A percentile compares a stretch with the other conserved stretches of the same genome.
Conservation (phyloP, 805 yeast species). For the Sugiyamaella qingdaonensis region DNA sequence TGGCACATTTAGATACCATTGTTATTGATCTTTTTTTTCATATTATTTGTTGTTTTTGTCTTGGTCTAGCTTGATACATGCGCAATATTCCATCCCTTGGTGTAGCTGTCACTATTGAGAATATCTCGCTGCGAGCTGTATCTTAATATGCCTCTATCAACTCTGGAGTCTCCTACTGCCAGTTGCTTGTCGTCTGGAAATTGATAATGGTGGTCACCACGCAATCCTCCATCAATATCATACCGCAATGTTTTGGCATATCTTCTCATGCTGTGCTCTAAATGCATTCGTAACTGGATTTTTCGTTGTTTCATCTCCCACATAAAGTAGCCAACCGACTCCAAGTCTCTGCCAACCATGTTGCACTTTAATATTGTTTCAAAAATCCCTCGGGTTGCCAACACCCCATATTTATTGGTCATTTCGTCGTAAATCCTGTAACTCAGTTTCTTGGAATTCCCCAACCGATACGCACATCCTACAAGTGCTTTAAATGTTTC, state of each 20-base stretch:
- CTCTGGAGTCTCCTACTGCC: neutral
- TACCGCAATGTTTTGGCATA: neutral
- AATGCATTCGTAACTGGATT: constrained; percentile 12
- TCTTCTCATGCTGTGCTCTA: neutral
- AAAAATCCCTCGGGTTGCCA: constrained; percentile 20
- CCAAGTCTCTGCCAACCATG: constrained; percentile 22
- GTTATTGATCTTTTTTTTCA: neutral
- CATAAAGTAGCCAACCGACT: constrained; percentile 21
- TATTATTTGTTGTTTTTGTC: neutral
- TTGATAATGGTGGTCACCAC: neutral
- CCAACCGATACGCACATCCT: constrained; percentile 24
- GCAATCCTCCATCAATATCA: too few species aligned
- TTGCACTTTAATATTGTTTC: constrained; percentile 28
- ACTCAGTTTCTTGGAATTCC: constrained; percentile 29
- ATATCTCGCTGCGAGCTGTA: constrained; percentile 6
- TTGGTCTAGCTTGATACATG: neutral
- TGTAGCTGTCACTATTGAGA: constrained; percentile 2
- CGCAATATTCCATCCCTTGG: constrained; percentile 3
- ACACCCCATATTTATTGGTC: constrained; percentile 3
- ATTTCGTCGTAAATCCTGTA: constrained; percentile 25
- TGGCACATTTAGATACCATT: too few species aligned
- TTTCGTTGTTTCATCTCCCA: constrained; percentile 25
- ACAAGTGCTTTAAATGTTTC: constrained; percentile 19
- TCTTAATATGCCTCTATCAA: neutral
- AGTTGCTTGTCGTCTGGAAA: constrained; percentile 17